A percentile compares a stretch with the other conserved stretches of the same genome.
These are phyloP conservation scores for Cantharellus cinnabarinus DNA, from an alignment of 768 basidiomycete species.

Conservation along the genomic window DNA sequence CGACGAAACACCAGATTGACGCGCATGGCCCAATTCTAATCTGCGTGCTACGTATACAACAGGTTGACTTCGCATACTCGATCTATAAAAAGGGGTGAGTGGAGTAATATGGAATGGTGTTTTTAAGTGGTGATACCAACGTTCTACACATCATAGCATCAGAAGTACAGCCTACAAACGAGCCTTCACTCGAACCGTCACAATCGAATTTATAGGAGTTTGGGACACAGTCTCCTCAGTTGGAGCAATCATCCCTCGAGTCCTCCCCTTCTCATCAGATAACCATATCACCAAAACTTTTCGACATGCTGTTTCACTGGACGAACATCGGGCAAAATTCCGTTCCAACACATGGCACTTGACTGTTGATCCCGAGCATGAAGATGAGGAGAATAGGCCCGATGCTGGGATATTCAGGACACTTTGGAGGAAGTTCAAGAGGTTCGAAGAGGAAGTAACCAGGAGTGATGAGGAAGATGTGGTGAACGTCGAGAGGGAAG, in stretches of 20 bases:
- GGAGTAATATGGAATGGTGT: not conserved
- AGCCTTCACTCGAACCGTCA: slow-evolving; percentile 9
- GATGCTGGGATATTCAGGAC: not conserved
- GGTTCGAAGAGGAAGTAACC: not conserved
- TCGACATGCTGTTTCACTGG: slow-evolving; percentile 10
- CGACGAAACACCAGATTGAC: no score
- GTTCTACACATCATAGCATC: not conserved
- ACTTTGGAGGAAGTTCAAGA: not conserved
- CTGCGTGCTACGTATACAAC: not conserved
- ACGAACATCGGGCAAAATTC: slow-evolving; percentile 7
- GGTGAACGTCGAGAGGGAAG: not conserved
- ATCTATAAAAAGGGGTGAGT: not conserved
- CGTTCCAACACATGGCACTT: not conserved
- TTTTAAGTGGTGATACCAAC: not conserved
- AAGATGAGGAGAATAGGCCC: not conserved
- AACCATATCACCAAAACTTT: slow-evolving; percentile 10
- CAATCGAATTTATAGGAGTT: slow-evolving; percentile 12
- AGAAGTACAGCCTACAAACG: slow-evolving; percentile 8
- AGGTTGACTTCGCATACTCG: not conserved
- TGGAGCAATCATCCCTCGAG: slow-evolving; percentile 8
- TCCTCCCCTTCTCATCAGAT: slow-evolving; percentile 11
- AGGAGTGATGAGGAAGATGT: not conserved
- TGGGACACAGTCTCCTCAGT: slow-evolving; percentile 13
- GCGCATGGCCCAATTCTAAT: no score
- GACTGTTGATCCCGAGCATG: not conserved